Base-by-base conservation (phyloP, 2,329 filamentous ascomycete species). In the Parastagonospora nodorum region DNA sequence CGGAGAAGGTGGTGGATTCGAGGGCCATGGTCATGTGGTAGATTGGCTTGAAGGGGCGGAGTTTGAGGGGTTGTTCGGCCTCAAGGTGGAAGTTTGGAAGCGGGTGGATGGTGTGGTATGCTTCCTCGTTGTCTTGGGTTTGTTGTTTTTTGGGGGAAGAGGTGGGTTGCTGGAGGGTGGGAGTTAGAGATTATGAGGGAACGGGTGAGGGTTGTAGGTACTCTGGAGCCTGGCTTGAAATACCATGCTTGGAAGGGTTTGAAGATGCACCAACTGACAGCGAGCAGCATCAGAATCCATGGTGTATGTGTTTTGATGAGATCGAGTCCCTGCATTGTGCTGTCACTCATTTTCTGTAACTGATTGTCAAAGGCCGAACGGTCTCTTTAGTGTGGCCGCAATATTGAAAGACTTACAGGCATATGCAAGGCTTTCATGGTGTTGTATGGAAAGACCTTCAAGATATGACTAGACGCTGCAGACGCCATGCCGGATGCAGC, bases 21-120 rank as follows among this genome's bases (percentile, higher is more conserved):
- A 86, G 74, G 4, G 77, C 83, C 84, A 87, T 87, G 5, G 84
- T 86, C 43, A 87, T 68, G 62, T 86, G 79, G 62, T 84, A 87
- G 58, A 80, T 84, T 5, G 82, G 78, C 66, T 84, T 85, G 68
- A 85, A 85, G 0, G 82, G 80, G 11, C 84, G 75, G 9, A 84
- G 64, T 49, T 82, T 77, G 32, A 84, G 63, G 0, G 82, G 84
- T 48, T 80, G 75, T 29, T 77, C 80, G 0, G 69, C 74, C 44
- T 74, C 63, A 77, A 82, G 81, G 51, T 82, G 69, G 56, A 86
- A 83, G 48, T 77, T 67, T 2, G 64, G 40, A 4, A 85, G 70
- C 2, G 82, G 77, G 16, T 72, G 74, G 43, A 82, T 80, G 29
- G 63, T 49, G 39, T 66, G 57, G 57, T 79, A 80, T 38, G 65